Evolutionary conservation across 176 grass and related monocot genomes (phyloP).

Genomic region (Elaeis guineensis): DNA sequence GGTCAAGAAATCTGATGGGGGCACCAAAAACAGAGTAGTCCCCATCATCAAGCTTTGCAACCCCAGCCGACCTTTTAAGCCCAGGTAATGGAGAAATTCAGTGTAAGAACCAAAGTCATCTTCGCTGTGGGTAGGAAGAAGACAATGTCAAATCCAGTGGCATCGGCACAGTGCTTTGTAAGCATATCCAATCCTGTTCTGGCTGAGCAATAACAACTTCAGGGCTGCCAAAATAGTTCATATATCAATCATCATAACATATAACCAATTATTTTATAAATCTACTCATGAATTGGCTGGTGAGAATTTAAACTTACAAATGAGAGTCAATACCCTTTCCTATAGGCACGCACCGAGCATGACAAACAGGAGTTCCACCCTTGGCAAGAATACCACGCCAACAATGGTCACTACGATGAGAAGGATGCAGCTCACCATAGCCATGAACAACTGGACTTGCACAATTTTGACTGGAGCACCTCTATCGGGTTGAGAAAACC

Average conservation of each 20-base stretch:
- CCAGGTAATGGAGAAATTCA: conserved; percentile 75
- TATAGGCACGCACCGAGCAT: conserved; percentile 78
- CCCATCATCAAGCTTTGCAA: conserved; percentile 76
- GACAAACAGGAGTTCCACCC: conserved; percentile 79
- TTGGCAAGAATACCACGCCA: conserved; percentile 81
- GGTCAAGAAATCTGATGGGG: conserved; percentile 79
- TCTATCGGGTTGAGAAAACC: conserved; percentile 28
- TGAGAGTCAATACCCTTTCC: conserved; percentile 56
- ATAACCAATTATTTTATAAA: too few relatives aligned
- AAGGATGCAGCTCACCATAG: conserved; percentile 27
- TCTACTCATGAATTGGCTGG: too few relatives aligned
- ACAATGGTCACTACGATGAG: conserved; percentile 39
- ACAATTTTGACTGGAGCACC: conserved; percentile 30
- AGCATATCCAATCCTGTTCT: conserved; percentile 87
- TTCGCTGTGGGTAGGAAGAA: conserved; percentile 89
- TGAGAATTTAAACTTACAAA: conserved; percentile 36
- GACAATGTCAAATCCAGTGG: conserved; percentile 67
- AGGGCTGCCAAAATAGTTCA: conserved; percentile 38
- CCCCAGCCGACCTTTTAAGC: conserved; percentile 82
- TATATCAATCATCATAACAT: too few relatives aligned
- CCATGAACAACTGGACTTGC: conserved; percentile 46
- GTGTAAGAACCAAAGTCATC: conserved; percentile 87
- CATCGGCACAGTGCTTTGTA: conserved; percentile 62
- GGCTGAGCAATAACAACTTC: conserved; percentile 64
- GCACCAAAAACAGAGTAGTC: conserved; percentile 80